Percentiles rank a stretch among this genome's conserved stretches.
phyloP scores from a whole-genome alignment of 345 rosid genomes.

The Bruguiera parviflora region DNA sequence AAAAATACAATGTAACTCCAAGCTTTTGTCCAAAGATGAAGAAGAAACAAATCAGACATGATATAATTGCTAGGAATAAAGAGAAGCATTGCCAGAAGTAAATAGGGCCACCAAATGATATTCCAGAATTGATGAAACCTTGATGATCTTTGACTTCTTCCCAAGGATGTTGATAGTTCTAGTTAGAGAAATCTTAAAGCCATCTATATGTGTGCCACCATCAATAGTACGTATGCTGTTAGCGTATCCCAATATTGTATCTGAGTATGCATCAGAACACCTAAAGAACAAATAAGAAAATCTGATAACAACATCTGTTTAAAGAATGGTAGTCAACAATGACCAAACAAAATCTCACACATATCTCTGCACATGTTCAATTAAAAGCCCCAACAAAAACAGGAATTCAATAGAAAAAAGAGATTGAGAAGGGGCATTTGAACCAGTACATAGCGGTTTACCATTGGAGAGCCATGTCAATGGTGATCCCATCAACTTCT shows the following conservation, averaged over 20 bases:
- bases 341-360: not conserved
- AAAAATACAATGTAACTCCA: not conserved
- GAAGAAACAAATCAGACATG: not conserved
- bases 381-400: not conserved
- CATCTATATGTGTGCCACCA: constrained; percentile 98
- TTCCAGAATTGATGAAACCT: constrained; percentile 44
- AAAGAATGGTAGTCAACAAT: not conserved
- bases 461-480: constrained; percentile 94
- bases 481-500: constrained; percentile 57
- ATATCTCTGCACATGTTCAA: not conserved
- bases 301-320: constrained; percentile 11
- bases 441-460: constrained; percentile 31
- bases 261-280: constrained; percentile 98
- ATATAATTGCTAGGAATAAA: not conserved
- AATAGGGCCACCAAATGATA: too few relatives aligned
- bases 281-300: constrained; percentile 37
- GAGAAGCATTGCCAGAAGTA: not conserved
- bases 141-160: constrained; percentile 75
- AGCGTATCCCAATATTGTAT: constrained; percentile 90
- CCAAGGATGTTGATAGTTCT: constrained; percentile 84
- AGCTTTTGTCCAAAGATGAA: not conserved
- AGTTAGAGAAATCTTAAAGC: constrained; percentile 82
- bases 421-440: constrained; percentile 8
- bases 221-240: constrained; percentile 95
- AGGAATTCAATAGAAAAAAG: not conserved